These are phyloP conservation scores for Podaxis mareebaensis DNA, from an alignment of 768 basidiomycete species.

Conservation along the genomic window DNA sequence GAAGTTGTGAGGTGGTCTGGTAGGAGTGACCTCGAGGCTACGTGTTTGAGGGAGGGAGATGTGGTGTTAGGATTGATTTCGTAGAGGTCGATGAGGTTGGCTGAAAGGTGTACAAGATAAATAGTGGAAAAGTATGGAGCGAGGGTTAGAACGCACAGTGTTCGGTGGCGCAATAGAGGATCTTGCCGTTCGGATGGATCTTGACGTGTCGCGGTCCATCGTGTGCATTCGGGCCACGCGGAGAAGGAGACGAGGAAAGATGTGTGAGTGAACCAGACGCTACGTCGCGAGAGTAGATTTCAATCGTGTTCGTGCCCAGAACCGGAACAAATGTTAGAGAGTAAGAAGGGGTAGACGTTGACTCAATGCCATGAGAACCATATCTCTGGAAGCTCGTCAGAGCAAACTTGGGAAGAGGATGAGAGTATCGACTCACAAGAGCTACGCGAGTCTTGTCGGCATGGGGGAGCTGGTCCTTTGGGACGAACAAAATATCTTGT, in stretches of 20 bases:
- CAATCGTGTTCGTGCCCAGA: constrained; percentile 47
- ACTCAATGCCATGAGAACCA: constrained; percentile 54
- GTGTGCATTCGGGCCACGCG: constrained; percentile 33
- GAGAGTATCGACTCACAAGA: constrained; percentile 32
- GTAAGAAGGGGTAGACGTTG: constrained; percentile 31
- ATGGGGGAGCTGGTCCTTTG: constrained; percentile 36
- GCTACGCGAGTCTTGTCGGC: constrained; percentile 54
- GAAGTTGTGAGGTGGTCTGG: constrained; percentile 22
- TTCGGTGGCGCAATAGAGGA: constrained; percentile 54
- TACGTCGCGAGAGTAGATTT: constrained; percentile 41
- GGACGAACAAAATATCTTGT: constrained; percentile 50
- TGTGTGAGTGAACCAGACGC: constrained; percentile 35
- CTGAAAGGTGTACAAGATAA: constrained; percentile 24
- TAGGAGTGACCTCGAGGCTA: constrained; percentile 34
- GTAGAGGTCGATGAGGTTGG: constrained; percentile 48
- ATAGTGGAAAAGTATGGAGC: background rate
- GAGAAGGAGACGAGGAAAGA: constrained; percentile 38
- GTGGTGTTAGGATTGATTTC: constrained; percentile 26
- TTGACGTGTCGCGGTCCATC: constrained; percentile 57
- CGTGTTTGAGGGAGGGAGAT: constrained; percentile 28
- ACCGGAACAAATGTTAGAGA: constrained; percentile 49
- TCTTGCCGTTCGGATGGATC: constrained; percentile 49
- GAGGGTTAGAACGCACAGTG: constrained; percentile 38
- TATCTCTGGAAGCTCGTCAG: constrained; percentile 34
- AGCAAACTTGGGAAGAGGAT: background rate